These are phyloP conservation scores for Cryptococcus sp. DNA, from an alignment of 1,284 basidiomycete genomes.

Conservation along the genomic window DNA sequence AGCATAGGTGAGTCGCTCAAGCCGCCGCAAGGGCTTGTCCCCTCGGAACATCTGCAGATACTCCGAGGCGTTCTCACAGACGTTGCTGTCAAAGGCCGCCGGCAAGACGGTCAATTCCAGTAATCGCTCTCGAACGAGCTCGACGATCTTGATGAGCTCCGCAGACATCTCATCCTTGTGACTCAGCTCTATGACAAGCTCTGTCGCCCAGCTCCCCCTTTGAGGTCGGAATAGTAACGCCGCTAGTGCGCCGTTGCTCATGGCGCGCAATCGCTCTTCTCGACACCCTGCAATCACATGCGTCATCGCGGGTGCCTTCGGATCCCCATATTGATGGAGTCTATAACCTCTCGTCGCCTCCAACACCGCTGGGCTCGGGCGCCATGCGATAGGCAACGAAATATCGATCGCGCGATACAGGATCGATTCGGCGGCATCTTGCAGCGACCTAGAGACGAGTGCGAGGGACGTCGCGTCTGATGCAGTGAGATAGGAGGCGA, in stretches of 20 bases:
- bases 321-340: neutral
- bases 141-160: neutral
- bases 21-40: no score
- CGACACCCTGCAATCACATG: no score
- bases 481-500: conserved; percentile 3
- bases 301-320: no score
- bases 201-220: neutral
- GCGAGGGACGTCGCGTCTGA: conserved; percentile 2
- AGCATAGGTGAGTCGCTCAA: no score
- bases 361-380: neutral
- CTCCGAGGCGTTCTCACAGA: neutral
- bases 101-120: neutral
- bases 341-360: neutral
- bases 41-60: neutral
- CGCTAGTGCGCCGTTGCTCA: no score
- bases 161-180: conserved; percentile 2
- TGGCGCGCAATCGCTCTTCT: no score
- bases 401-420: conserved; percentile 8
- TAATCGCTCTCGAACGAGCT: neutral
- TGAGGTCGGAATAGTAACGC: neutral
- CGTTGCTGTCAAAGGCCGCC: neutral
- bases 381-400: conserved; percentile 1
- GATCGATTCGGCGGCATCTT: conserved; percentile 9
- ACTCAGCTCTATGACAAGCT: neutral
- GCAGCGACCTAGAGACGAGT: neutral